These are phyloP conservation scores for Dendrocalamus latiflorus DNA, from an alignment of 202 grass and related monocot genomes.

Conservation along the genomic window DNA sequence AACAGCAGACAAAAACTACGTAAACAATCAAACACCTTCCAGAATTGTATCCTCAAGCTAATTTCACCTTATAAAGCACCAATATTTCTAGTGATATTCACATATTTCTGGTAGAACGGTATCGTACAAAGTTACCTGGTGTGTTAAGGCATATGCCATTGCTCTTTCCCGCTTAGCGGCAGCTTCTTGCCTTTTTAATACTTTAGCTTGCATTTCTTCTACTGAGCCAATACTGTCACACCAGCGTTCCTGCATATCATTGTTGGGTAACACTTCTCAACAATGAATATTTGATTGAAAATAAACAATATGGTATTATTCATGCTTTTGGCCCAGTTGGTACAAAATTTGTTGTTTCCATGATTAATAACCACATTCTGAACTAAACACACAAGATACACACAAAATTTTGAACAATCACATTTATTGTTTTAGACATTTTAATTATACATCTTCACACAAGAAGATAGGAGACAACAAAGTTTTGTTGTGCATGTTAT, in stretches of 20 bases:
- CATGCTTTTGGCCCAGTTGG: neutral
- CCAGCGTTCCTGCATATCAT: conserved; percentile 58
- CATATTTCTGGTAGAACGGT: no score
- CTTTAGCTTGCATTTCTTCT: conserved; percentile 64
- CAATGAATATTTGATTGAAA: neutral
- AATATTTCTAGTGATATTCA: no score
- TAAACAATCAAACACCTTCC: no score
- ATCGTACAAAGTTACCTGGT: conserved; percentile 57
- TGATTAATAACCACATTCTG: neutral
- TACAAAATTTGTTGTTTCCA: neutral
- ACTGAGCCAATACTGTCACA: conserved; percentile 53
- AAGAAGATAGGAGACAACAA: neutral
- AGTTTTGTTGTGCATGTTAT: no score
- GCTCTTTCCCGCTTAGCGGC: conserved; percentile 70
- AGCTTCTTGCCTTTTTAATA: conserved; percentile 70
- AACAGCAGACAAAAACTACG: no score
- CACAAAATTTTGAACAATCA: neutral
- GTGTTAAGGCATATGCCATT: conserved; percentile 74
- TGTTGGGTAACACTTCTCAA: neutral
- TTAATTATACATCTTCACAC: neutral
- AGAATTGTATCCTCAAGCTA: no score
- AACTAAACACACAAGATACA: no score
- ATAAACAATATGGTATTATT: neutral
- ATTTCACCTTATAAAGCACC: no score
- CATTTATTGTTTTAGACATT: neutral